Percentiles rank a stretch among this genome's conserved stretches.
Evolutionary conservation across 2,329 filamentous ascomycete genomes (phyloP).

Genomic region (Thermothelomyces thermophilus): DNA sequence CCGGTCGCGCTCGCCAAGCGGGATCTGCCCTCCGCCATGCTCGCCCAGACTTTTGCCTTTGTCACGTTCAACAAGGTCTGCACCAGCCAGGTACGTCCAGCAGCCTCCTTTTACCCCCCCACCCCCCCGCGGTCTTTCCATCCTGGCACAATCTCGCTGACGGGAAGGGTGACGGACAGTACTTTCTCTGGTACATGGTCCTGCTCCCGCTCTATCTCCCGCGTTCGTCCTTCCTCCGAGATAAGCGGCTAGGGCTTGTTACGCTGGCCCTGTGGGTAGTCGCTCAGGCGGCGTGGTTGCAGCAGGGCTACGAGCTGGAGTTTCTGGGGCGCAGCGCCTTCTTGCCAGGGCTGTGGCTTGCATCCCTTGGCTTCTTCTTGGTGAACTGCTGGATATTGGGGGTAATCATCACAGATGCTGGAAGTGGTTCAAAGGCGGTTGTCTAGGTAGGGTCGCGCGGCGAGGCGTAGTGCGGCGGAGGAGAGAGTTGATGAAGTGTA

Average conservation of each 20-base stretch:
- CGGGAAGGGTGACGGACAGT: slow-evolving; percentile 49
- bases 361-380: slow-evolving; percentile 72
- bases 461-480: too few species aligned
- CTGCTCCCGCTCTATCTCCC: slow-evolving; percentile 90
- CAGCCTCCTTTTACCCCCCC: not conserved
- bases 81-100: slow-evolving; percentile 82
- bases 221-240: slow-evolving; percentile 61
- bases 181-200: slow-evolving; percentile 97
- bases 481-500: too few species aligned
- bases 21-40: slow-evolving; percentile 75
- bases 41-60: slow-evolving; percentile 94
- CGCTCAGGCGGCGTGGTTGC: slow-evolving; percentile 69
- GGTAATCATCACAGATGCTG: slow-evolving; percentile 65
- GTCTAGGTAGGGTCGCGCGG: not conserved
- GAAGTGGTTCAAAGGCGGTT: not conserved
- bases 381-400: slow-evolving; percentile 85
- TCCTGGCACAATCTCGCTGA: too few species aligned
- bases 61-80: slow-evolving; percentile 98
- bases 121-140: too few species aligned
- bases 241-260: slow-evolving; percentile 53
- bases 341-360: slow-evolving; percentile 71
- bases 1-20: slow-evolving; percentile 66
- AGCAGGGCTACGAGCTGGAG: slow-evolving; percentile 68
- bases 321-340: slow-evolving; percentile 80
- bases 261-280: slow-evolving; percentile 68